Evolutionary conservation across 768 basidiomycete species (phyloP).

Genomic region (Gymnopilus dilepis): DNA sequence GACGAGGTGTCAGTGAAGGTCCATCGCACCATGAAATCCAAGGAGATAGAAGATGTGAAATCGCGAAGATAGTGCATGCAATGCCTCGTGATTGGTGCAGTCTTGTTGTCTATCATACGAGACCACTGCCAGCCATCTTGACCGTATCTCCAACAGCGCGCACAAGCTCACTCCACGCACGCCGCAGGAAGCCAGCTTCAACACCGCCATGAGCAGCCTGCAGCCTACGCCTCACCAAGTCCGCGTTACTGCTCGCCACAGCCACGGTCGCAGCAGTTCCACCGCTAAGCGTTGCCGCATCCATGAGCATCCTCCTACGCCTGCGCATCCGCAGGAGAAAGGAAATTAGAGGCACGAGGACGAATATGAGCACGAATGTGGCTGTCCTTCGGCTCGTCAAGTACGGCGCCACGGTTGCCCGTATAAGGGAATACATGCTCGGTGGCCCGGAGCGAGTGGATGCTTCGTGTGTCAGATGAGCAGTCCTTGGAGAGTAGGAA

Average conservation of each 20-base stretch:
- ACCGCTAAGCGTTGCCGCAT: slow-evolving; percentile 19
- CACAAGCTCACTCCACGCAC: slow-evolving; percentile 56
- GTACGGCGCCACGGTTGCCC: slow-evolving; percentile 53
- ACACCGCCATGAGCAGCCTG: slow-evolving; percentile 44
- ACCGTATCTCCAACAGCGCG: slow-evolving; percentile 68
- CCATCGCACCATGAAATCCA: not conserved
- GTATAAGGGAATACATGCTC: slow-evolving; percentile 50
- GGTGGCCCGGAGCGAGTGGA: slow-evolving; percentile 25
- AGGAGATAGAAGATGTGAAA: no score
- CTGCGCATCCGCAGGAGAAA: slow-evolving; percentile 54
- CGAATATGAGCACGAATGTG: slow-evolving; percentile 52
- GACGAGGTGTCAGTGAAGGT: not conserved
- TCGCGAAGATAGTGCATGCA: no score
- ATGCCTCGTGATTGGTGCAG: no score
- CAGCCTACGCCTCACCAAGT: slow-evolving; percentile 61
- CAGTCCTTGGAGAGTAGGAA: slow-evolving; percentile 24
- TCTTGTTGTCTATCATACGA: slow-evolving; percentile 14
- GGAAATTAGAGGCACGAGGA: slow-evolving; percentile 51
- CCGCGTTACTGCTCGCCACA: slow-evolving; percentile 46
- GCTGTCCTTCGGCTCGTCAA: slow-evolving; percentile 53
- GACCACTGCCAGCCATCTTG: slow-evolving; percentile 77
- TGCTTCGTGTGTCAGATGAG: slow-evolving; percentile 25
- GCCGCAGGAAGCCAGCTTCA: slow-evolving; percentile 39
- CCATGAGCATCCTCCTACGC: slow-evolving; percentile 41
- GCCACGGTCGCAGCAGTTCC: slow-evolving; percentile 20